Evolutionary conservation across 1,139 yeast genomes (phyloP).

Genomic region (Pichia norvegensis): DNA sequence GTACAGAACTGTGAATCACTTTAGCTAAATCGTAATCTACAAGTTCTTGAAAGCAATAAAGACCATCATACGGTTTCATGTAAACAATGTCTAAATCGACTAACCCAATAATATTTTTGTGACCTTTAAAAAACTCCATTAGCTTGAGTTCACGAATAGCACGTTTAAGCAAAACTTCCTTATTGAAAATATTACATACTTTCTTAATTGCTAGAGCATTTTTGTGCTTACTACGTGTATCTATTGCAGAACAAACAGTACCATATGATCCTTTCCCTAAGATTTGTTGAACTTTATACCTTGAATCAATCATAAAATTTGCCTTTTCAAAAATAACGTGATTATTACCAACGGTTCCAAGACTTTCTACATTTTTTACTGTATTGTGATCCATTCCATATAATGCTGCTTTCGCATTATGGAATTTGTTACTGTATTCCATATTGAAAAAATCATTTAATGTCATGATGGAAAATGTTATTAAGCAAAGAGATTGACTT

Average conservation of each 20-base stretch:
- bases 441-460: background rate
- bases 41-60: constrained; percentile 77
- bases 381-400: background rate
- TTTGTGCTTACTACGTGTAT: constrained; percentile 33
- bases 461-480: background rate
- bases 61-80: constrained; percentile 66
- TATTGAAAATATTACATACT: constrained; percentile 57
- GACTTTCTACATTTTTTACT: background rate
- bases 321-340: constrained; percentile 11
- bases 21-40: constrained; percentile 73
- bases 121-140: constrained; percentile 76
- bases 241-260: constrained; percentile 76
- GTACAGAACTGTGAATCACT: constrained; percentile 69
- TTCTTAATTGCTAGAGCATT: constrained; percentile 64
- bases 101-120: constrained; percentile 65
- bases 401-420: background rate
- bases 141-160: constrained; percentile 74
- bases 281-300: constrained; percentile 55
- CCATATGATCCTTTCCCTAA: constrained; percentile 91
- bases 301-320: constrained; percentile 47
- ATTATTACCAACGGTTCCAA: constrained; percentile 4
- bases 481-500: background rate
- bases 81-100: constrained; percentile 66
- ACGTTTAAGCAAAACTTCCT: constrained; percentile 58
- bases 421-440: background rate